Percentiles rank a stretch among this genome's conserved stretches.
Conservation (phyloP, 169 alveolate species). For the Plasmodium relictum region DNA sequence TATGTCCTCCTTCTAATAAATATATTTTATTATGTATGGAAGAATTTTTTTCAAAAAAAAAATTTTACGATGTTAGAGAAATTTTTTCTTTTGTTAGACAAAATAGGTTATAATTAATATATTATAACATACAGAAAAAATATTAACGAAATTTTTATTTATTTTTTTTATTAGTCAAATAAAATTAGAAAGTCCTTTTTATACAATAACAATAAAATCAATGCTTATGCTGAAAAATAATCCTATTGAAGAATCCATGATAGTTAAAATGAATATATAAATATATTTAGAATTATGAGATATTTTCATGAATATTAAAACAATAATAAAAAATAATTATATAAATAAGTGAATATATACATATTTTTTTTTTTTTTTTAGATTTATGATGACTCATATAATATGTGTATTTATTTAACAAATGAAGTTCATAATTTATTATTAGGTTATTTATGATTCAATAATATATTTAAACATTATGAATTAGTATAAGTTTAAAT, state of each 20-base stretch:
- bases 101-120: constrained; percentile 38
- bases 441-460: constrained; percentile 34
- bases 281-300: background rate
- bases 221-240: constrained; percentile 68
- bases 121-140: background rate
- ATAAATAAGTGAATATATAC: background rate
- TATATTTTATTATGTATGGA: constrained; percentile 74
- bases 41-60: constrained; percentile 49
- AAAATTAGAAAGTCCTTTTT: constrained; percentile 73
- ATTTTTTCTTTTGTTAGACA: constrained; percentile 71
- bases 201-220: constrained; percentile 66
- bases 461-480: background rate
- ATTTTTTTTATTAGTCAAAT: constrained; percentile 55
- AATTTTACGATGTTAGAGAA: constrained; percentile 74
- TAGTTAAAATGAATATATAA: constrained; percentile 17
- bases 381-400: constrained; percentile 75
- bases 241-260: constrained; percentile 69
- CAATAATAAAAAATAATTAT: background rate
- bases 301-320: no score
- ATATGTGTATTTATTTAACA: constrained; percentile 70
- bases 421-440: constrained; percentile 76
- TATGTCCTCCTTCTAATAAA: constrained; percentile 77
- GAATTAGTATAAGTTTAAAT: background rate
- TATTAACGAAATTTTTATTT: constrained; percentile 3
- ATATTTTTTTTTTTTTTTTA: constrained; percentile 9